phyloP scores from a whole-genome alignment of 2,329 filamentous ascomycete genomes.

The Pseudogymnoascus verrucosus region DNA sequence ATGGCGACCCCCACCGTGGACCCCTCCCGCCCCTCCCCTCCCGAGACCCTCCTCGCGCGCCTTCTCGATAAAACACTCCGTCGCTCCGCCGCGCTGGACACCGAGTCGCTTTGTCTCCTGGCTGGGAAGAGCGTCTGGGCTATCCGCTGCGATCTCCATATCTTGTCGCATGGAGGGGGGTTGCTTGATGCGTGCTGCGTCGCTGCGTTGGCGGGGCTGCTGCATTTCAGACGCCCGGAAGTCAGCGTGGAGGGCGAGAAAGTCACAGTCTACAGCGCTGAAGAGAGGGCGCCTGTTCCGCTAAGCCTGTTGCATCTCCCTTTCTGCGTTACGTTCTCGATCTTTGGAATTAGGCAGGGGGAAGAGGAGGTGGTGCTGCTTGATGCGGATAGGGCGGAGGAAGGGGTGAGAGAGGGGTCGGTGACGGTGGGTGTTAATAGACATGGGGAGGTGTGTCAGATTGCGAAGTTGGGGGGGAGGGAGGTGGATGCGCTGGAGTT shows the following conservation, averaged over 20 bases:
- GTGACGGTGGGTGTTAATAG: constrained; percentile 80
- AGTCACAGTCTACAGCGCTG: constrained; percentile 73
- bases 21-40: constrained; percentile 71
- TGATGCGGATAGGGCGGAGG: constrained; percentile 68
- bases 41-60: constrained; percentile 78
- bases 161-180: constrained; percentile 85
- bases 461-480: constrained; percentile 81
- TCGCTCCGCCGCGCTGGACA: constrained; percentile 84
- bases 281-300: constrained; percentile 83
- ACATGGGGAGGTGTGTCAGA: constrained; percentile 83
- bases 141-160: constrained; percentile 83
- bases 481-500: constrained; percentile 73
- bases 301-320: constrained; percentile 88
- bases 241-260: constrained; percentile 77
- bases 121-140: constrained; percentile 89
- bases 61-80: constrained; percentile 91
- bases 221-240: constrained; percentile 87
- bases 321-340: constrained; percentile 83
- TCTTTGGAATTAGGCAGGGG: constrained; percentile 43
- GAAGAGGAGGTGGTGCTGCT: constrained; percentile 62
- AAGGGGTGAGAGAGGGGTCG: constrained; percentile 65
- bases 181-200: constrained; percentile 81
- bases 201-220: constrained; percentile 77
- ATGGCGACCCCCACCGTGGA: constrained; percentile 91
- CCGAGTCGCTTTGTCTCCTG: constrained; percentile 88